Percentiles rank a stretch among this genome's conserved stretches.
Conservation (phyloP, 2,329 filamentous ascomycete genomes). For the Colletotrichum zoysiae region DNA sequence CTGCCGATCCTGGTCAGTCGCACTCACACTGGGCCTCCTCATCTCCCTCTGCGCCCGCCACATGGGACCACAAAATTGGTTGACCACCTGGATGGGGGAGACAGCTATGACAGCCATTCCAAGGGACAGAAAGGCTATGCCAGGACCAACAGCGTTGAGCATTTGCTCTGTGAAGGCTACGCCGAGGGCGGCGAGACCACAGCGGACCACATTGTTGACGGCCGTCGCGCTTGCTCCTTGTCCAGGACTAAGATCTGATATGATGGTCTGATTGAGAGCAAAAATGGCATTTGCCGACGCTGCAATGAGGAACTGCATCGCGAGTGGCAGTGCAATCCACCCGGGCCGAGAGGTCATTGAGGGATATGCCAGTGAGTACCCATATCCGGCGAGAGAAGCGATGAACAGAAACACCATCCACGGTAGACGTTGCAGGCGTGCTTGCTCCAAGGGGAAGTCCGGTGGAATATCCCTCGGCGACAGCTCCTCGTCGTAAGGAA, state of each 20-base stretch:
- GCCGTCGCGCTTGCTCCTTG: slow-evolving; percentile 51
- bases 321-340: slow-evolving; percentile 47
- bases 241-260: slow-evolving; percentile 51
- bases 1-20: slow-evolving; percentile 23
- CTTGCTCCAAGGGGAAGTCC: slow-evolving; percentile 59
- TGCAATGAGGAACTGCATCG: slow-evolving; percentile 52
- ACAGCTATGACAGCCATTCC: slow-evolving; percentile 31
- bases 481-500: slow-evolving; percentile 46
- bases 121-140: slow-evolving; percentile 26
- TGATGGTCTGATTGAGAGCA: slow-evolving; percentile 51
- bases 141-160: slow-evolving; percentile 33
- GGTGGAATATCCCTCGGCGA: slow-evolving; percentile 45
- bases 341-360: slow-evolving; percentile 37
- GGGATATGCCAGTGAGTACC: slow-evolving; percentile 47
- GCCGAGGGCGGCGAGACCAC: slow-evolving; percentile 33
- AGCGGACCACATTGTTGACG: slow-evolving; percentile 49
- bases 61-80: slow-evolving; percentile 38
- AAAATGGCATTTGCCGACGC: slow-evolving; percentile 54
- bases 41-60: slow-evolving; percentile 34
- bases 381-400: slow-evolving; percentile 54
- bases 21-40: slow-evolving; percentile 1
- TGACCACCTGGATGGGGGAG: slow-evolving; percentile 35
- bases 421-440: slow-evolving; percentile 54
- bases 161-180: slow-evolving; percentile 34
- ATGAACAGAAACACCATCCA: slow-evolving; percentile 50